Evolutionary conservation across 495 filamentous ascomycete genomes (phyloP).

Genomic region (Aspergillus bertholletiae): DNA sequence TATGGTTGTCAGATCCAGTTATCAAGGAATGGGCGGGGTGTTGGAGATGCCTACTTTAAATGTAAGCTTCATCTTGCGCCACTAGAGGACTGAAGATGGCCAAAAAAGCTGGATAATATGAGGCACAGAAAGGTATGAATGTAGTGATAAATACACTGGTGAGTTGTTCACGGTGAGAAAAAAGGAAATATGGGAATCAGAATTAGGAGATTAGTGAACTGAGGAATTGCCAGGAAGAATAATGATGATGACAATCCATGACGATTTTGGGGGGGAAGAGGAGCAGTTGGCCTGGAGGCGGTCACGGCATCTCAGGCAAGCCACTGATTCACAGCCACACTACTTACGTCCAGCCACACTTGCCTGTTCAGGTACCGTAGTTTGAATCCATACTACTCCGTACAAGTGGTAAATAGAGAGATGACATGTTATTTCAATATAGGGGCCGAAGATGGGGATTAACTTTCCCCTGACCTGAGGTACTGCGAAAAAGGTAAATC

Average conservation of each 20-base stretch:
- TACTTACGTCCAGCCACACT: neutral
- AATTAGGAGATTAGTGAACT: slow-evolving; percentile 5
- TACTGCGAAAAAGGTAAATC: too few relatives aligned
- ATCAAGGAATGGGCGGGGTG: slow-evolving; percentile 7
- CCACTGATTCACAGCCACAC: neutral
- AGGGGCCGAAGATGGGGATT: too few relatives aligned
- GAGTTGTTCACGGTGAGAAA: neutral
- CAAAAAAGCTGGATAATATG: slow-evolving; percentile 9
- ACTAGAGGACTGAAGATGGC: slow-evolving; percentile 17
- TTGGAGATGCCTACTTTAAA: slow-evolving; percentile 61
- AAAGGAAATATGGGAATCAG: neutral
- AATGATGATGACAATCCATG: slow-evolving; percentile 19
- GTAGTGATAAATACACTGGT: neutral
- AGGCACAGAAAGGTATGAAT: neutral
- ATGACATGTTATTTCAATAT: too few relatives aligned
- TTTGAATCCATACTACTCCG: too few relatives aligned
- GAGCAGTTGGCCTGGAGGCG: slow-evolving; percentile 15
- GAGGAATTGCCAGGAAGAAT: slow-evolving; percentile 6
- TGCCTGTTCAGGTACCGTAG: neutral
- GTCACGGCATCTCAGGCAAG: slow-evolving; percentile 9
- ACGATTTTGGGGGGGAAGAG: slow-evolving; percentile 12
- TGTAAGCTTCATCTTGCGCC: slow-evolving; percentile 73
- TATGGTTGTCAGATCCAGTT: slow-evolving; percentile 12
- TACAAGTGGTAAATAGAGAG: too few relatives aligned
- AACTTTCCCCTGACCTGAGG: too few relatives aligned